These are phyloP conservation scores for Beta lomatogona DNA, from an alignment of 179 eudicot species.

Conservation along the genomic window DNA sequence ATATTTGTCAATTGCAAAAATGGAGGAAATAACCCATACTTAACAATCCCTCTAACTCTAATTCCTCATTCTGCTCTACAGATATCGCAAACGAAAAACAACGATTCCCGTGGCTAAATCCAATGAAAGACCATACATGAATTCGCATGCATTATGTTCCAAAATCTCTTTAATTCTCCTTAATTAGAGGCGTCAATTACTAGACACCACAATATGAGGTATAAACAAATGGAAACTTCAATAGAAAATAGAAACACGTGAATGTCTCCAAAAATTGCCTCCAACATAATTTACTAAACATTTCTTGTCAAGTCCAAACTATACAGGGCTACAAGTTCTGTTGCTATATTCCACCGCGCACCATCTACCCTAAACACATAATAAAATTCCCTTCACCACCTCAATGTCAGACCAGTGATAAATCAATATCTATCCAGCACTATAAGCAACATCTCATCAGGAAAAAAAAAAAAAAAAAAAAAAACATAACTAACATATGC, in stretches of 20 bases:
- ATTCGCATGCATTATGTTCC: neutral
- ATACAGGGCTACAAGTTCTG: neutral
- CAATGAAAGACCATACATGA: neutral
- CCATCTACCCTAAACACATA: neutral
- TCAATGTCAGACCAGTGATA: neutral
- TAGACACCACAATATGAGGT: neutral
- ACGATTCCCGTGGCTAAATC: neutral
- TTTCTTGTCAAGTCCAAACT: neutral
- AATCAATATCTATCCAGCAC: neutral
- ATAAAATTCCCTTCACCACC: neutral
- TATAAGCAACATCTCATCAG: neutral
- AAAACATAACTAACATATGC: neutral
- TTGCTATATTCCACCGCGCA: neutral
- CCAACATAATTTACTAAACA: neutral
- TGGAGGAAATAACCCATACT: neutral
- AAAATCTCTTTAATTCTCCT: neutral
- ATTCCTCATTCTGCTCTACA: neutral
- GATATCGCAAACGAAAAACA: neutral
- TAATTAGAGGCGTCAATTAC: neutral
- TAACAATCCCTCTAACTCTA: constrained; percentile 5
- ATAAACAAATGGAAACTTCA: neutral
- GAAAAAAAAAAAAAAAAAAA: neutral
- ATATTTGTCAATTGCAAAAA: neutral
- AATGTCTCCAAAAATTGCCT: neutral
- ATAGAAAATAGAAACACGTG: neutral